phyloP scores from a whole-genome alignment of 345 rosid species.

The Syzygium jambos region DNA sequence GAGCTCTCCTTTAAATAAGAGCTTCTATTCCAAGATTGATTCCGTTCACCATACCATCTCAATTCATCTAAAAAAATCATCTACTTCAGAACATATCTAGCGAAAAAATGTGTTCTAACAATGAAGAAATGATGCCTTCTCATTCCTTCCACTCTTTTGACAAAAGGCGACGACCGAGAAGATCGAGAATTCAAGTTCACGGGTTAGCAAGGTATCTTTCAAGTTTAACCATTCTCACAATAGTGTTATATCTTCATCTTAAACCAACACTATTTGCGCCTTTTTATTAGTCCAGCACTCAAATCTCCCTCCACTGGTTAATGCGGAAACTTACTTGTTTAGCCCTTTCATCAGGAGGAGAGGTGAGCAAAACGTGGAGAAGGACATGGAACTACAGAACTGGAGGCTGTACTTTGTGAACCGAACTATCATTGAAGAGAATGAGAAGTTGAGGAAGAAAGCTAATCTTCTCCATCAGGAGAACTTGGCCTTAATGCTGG shows the following conservation, averaged over 20 bases:
- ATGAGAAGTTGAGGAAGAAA: conserved; percentile 47
- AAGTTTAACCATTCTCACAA: background rate
- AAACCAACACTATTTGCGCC: background rate
- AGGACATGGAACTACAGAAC: conserved; percentile 43
- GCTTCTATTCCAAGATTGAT: background rate
- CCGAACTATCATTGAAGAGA: conserved; percentile 49
- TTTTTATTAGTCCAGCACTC: background rate
- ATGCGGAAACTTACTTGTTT: background rate
- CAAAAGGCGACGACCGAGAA: conserved; percentile 26
- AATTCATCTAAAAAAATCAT: background rate
- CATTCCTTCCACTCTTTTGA: conserved; percentile 12
- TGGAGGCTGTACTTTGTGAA: conserved; percentile 57
- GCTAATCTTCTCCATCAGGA: conserved; percentile 48
- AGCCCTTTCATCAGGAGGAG: conserved; percentile 6
- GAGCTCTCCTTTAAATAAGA: conserved; percentile 15
- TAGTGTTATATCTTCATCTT: background rate
- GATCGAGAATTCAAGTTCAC: conserved; percentile 32
- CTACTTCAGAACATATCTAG: background rate
- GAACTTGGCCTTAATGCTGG: conserved; percentile 37
- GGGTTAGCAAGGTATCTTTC: conserved; percentile 31
- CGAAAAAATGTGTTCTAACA: conserved; percentile 25
- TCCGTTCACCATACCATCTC: background rate
- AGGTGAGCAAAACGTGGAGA: conserved; percentile 12
- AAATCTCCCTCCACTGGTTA: background rate
- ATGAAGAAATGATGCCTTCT: conserved; percentile 18